Percentiles rank a stretch among this genome's conserved stretches.
phyloP scores from a whole-genome alignment of 2,329 filamentous ascomycete genomes.

The Myriosclerotinia duriaeana region DNA sequence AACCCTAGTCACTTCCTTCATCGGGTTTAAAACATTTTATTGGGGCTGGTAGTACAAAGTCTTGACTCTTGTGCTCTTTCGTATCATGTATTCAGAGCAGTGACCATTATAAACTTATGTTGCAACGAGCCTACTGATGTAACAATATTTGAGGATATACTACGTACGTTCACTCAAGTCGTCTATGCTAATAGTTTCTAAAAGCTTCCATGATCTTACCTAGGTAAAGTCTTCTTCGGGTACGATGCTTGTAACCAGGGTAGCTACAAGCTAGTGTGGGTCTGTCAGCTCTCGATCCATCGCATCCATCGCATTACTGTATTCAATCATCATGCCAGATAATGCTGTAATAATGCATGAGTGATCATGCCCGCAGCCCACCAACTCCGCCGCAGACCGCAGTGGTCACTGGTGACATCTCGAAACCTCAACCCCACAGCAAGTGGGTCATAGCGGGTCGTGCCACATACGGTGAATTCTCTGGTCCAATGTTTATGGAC shows the following conservation, averaged over 20 bases:
- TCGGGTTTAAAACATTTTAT: not conserved
- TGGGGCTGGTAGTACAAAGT: not conserved
- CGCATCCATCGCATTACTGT: not conserved
- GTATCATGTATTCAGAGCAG: not conserved
- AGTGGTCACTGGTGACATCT: conserved; percentile 1
- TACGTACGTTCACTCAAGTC: not conserved
- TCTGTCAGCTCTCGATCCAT: not conserved
- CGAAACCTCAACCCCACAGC: conserved; percentile 5
- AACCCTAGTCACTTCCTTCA: not conserved
- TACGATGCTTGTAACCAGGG: not conserved
- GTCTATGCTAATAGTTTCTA: not conserved
- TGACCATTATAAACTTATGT: not conserved
- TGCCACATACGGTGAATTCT: conserved; percentile 5
- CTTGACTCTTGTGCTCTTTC: not conserved
- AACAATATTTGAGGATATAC: not conserved
- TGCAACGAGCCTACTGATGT: not conserved
- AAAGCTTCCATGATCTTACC: conserved; percentile 10
- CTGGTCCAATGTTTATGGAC: conserved; percentile 14
- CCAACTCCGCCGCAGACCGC: not conserved
- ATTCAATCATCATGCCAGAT: conserved; percentile 2
- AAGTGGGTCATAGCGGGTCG: conserved; percentile 10
- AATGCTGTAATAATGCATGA: not conserved
- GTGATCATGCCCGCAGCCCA: not conserved
- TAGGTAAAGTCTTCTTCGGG: not conserved
- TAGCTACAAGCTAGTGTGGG: conserved; percentile 15